A percentile compares a stretch with the other conserved stretches of the same genome.
Conservation (phyloP, 257 asterid genomes). For the Ehretia macrophylla region DNA sequence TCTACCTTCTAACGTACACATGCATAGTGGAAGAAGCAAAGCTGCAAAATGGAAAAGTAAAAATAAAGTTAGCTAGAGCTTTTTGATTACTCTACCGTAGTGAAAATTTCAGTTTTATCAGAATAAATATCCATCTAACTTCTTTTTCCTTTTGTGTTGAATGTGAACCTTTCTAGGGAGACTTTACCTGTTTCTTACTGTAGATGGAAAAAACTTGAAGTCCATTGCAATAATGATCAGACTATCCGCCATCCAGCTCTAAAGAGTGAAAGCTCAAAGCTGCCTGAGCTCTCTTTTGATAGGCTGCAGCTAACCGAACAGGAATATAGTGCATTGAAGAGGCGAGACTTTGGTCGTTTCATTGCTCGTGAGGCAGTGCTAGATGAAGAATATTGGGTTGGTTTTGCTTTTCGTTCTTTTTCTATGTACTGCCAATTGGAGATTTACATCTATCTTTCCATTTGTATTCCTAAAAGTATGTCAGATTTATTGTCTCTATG, state of each 20-base stretch:
- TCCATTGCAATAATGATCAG: slow-evolving; percentile 67
- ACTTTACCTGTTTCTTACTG: slow-evolving; percentile 48
- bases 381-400: slow-evolving; percentile 97
- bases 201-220: slow-evolving; percentile 81
- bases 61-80: too few relatives aligned
- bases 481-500: slow-evolving; percentile 41
- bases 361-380: slow-evolving; percentile 76
- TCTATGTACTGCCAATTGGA: slow-evolving; percentile 2
- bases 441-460: slow-evolving; percentile 7
- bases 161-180: slow-evolving; percentile 39
- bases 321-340: slow-evolving; percentile 47
- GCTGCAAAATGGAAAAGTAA: too few relatives aligned
- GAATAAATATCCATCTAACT: too few relatives aligned
- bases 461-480: slow-evolving; percentile 35
- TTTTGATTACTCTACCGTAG: too few relatives aligned
- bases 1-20: too few relatives aligned
- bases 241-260: slow-evolving; percentile 37
- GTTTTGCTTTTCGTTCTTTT: slow-evolving; percentile 31
- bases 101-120: too few relatives aligned
- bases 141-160: too few relatives aligned
- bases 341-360: slow-evolving; percentile 70
- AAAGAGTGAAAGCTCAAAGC: slow-evolving; percentile 45
- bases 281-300: slow-evolving; percentile 62
- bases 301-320: slow-evolving; percentile 69
- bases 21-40: too few relatives aligned